phyloP scores from a whole-genome alignment of 2,329 filamentous ascomycete species.

The Paramyrothecium sp. region DNA sequence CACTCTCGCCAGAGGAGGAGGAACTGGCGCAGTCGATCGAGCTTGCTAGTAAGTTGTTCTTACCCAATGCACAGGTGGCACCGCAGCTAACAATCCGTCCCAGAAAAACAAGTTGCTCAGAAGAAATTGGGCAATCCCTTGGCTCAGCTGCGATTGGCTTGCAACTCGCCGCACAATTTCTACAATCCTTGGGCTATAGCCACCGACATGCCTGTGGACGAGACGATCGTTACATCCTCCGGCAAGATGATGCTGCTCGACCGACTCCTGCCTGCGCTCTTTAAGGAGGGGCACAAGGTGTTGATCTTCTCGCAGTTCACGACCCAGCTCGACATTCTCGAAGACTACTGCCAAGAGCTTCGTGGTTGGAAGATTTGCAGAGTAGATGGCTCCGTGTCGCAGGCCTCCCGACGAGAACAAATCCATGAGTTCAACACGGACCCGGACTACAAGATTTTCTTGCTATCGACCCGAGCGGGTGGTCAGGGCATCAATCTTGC shows the following conservation, averaged over 20 bases:
- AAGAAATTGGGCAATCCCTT: conserved; percentile 94
- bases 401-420: conserved; percentile 66
- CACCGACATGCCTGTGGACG: conserved; percentile 63
- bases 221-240: conserved; percentile 79
- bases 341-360: conserved; percentile 78
- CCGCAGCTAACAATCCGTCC: not conserved
- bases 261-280: conserved; percentile 73
- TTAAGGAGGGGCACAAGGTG: conserved; percentile 78
- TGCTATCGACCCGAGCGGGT: conserved; percentile 86
- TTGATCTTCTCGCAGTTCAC: conserved; percentile 97
- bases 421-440: conserved; percentile 73
- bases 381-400: conserved; percentile 85
- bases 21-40: conserved; percentile 68
- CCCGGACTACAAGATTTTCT: conserved; percentile 69
- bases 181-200: conserved; percentile 81
- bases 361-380: conserved; percentile 80
- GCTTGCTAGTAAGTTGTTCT: conserved; percentile 67
- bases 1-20: conserved; percentile 55
- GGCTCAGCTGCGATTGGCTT: conserved; percentile 87
- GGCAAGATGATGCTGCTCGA: conserved; percentile 97
- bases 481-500: conserved; percentile 95
- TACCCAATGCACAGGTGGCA: not conserved
- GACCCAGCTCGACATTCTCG: conserved; percentile 85
- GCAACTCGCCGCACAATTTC: conserved; percentile 94
- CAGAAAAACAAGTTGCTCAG: conserved; percentile 77